Conservation (phyloP, 805 yeast species). For the Diddensiella caesifluorescens region DNA sequence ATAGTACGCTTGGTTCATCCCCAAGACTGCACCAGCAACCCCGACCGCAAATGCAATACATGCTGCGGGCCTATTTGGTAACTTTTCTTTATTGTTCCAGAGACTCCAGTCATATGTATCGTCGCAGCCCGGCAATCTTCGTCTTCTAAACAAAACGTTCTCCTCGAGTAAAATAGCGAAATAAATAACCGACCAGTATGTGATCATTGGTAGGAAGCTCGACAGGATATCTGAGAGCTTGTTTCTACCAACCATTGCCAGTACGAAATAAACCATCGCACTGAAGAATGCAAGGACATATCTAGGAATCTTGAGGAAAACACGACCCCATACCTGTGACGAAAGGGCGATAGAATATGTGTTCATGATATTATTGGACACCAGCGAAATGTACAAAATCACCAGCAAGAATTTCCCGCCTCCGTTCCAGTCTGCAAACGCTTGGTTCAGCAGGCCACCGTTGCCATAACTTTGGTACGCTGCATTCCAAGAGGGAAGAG, state of each 20-base stretch:
- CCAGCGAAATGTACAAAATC: conserved; percentile 63
- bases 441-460: conserved; percentile 67
- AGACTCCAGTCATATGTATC: conserved; percentile 64
- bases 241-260: conserved; percentile 71
- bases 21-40: conserved; percentile 75
- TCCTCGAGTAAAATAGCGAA: conserved; percentile 67
- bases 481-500: conserved; percentile 50
- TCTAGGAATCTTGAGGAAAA: conserved; percentile 62
- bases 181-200: conserved; percentile 85
- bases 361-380: conserved; percentile 77
- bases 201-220: conserved; percentile 85
- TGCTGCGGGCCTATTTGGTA: conserved; percentile 73
- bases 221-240: conserved; percentile 68
- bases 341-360: conserved; percentile 78
- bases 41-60: conserved; percentile 60
- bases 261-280: conserved; percentile 58
- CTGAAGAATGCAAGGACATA: conserved; percentile 68
- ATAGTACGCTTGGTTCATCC: conserved; percentile 86
- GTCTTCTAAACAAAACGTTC: conserved; percentile 61
- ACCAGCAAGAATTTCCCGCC: conserved; percentile 73
- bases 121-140: conserved; percentile 34
- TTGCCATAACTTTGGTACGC: conserved; percentile 57
- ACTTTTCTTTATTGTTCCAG: conserved; percentile 58
- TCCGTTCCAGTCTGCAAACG: conserved; percentile 66
- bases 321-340: conserved; percentile 49